A percentile compares a stretch with the other conserved stretches of the same genome.
These are phyloP conservation scores for Mycena alexandri DNA, from an alignment of 768 basidiomycete genomes.

Conservation along the genomic window DNA sequence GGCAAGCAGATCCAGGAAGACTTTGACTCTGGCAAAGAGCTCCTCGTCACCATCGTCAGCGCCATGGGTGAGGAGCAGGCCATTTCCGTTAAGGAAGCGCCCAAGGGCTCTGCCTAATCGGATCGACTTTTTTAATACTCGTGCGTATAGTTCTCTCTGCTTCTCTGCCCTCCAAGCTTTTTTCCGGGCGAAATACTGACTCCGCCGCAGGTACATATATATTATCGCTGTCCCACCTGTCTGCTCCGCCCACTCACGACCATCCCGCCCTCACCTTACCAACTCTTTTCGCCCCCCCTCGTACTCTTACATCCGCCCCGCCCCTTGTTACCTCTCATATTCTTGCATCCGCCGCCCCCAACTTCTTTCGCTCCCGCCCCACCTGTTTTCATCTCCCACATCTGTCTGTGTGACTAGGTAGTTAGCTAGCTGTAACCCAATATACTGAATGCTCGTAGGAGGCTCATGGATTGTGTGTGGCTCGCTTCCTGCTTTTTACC, in stretches of 20 bases:
- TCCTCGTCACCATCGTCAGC: slow-evolving; percentile 86
- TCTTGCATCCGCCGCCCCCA: not conserved
- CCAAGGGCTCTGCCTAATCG: slow-evolving; percentile 59
- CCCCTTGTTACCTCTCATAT: not conserved
- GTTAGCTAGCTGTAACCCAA: slow-evolving; percentile 35
- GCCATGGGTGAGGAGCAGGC: slow-evolving; percentile 90
- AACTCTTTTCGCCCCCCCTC: not conserved
- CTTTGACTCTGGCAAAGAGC: slow-evolving; percentile 91
- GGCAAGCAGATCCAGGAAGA: slow-evolving; percentile 75
- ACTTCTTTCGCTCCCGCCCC: slow-evolving; percentile 15
- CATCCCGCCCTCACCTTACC: not conserved
- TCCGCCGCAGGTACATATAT: slow-evolving; percentile 14
- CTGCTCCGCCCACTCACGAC: slow-evolving; percentile 9
- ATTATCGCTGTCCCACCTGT: slow-evolving; percentile 22
- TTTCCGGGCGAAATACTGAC: not conserved
- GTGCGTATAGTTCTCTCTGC: not conserved
- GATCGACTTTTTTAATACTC: slow-evolving; percentile 11
- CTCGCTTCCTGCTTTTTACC: too few species aligned
- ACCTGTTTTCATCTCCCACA: slow-evolving; percentile 21
- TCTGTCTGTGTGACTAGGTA: slow-evolving; percentile 39
- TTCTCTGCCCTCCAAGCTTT: not conserved
- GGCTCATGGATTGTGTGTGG: not conserved
- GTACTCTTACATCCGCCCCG: not conserved
- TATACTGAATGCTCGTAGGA: slow-evolving; percentile 36
- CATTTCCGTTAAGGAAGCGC: slow-evolving; percentile 89